Conservation (phyloP, 225 moss, liverwort and hornwort species). For the Polytrichum formosum region DNA sequence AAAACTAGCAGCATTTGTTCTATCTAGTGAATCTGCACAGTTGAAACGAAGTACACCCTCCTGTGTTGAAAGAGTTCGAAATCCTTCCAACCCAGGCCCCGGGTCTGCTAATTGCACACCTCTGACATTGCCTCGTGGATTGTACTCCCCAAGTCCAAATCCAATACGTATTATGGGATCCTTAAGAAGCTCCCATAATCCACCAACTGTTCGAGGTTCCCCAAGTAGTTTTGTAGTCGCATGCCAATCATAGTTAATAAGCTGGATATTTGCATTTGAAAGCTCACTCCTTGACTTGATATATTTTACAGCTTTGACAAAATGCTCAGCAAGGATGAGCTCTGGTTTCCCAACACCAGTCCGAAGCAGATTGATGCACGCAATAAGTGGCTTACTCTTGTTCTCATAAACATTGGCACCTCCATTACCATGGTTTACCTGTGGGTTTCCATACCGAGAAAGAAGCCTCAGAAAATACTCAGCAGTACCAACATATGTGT, state of each 20-base stretch:
- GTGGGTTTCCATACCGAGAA: conserved; percentile 52
- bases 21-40: conserved; percentile 97
- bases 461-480: conserved; percentile 74
- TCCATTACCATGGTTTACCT: conserved; percentile 14
- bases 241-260: conserved; percentile 96
- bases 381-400: conserved; percentile 43
- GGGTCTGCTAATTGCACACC: conserved; percentile 50
- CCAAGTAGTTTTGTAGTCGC: conserved; percentile 83
- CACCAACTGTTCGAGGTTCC: conserved; percentile 78
- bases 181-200: conserved; percentile 81
- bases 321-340: conserved; percentile 65
- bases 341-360: conserved; percentile 83
- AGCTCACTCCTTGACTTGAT: conserved; percentile 74
- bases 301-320: conserved; percentile 56
- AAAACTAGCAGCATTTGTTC: conserved; percentile 98
- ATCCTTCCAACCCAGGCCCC: conserved; percentile 65
- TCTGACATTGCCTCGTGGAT: conserved; percentile 42
- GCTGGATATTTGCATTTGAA: conserved; percentile 60
- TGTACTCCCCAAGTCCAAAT: conserved; percentile 79
- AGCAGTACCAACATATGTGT: conserved; percentile 74
- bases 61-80: conserved; percentile 57
- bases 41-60: conserved; percentile 95
- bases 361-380: conserved; percentile 85
- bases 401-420: conserved; percentile 21
- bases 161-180: conserved; percentile 73